Evolutionary conservation across 805 yeast species (phyloP).

Genomic region (Lipomyces starkeyi): DNA sequence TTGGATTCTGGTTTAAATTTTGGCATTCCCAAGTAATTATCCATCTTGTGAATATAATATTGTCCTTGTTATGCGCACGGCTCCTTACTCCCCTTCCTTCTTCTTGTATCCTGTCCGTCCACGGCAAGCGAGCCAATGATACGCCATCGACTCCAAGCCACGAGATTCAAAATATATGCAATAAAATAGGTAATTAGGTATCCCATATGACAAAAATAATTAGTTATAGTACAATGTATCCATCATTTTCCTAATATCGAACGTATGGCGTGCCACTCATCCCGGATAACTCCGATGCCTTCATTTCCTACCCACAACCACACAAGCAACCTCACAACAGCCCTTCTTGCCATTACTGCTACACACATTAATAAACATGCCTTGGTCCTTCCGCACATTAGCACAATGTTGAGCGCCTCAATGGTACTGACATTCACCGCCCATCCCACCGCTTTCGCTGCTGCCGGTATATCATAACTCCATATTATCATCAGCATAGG

Average conservation of each 20-base stretch:
- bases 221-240: neutral
- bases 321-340: slow-evolving; percentile 23
- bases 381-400: slow-evolving; percentile 46
- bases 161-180: no score
- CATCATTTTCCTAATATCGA: neutral
- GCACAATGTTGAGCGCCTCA: slow-evolving; percentile 63
- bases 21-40: no score
- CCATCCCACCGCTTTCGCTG: slow-evolving; percentile 62
- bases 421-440: slow-evolving; percentile 66
- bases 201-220: neutral
- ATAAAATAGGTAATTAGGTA: neutral
- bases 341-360: slow-evolving; percentile 37
- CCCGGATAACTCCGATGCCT: neutral
- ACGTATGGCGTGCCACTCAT: neutral
- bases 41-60: no score
- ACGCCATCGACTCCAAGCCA: no score
- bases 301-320: slow-evolving; percentile 19
- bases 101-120: no score
- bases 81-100: no score
- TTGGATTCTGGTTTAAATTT: no score
- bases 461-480: slow-evolving; percentile 88
- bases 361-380: slow-evolving; percentile 44
- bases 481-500: slow-evolving; percentile 95
- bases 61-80: no score
- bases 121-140: no score